Conservation (phyloP, 805 yeast species). For the Candida germanica region DNA sequence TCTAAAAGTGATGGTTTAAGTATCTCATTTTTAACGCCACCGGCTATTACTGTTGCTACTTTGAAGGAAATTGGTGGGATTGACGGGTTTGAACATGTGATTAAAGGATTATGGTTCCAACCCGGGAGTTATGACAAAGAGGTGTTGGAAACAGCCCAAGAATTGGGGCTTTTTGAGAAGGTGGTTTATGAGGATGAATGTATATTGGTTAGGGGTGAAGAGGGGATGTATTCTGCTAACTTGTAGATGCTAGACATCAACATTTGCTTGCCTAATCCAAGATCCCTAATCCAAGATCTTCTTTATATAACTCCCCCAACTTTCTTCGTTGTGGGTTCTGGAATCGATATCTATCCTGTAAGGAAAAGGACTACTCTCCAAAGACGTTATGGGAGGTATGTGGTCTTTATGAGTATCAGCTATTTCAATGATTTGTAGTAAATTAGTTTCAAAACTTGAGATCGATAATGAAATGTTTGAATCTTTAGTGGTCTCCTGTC, state of each 20-base stretch:
- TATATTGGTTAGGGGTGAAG: conserved; percentile 67
- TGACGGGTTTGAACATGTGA: conserved; percentile 31
- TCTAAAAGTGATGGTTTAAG: conserved; percentile 44
- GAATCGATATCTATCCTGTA: conserved; percentile 28
- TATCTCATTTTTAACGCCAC: conserved; percentile 75
- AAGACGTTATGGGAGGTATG: conserved; percentile 70
- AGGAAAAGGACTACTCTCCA: conserved; percentile 66
- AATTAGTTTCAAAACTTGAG: conserved; percentile 34
- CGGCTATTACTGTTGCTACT: conserved; percentile 46
- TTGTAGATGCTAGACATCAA: conserved; percentile 27
- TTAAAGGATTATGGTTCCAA: conserved; percentile 75
- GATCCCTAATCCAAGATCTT: conserved; percentile 40
- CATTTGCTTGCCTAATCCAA: too few relatives aligned
- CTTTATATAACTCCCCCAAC: conserved; percentile 44
- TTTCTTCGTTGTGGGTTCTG: conserved; percentile 23
- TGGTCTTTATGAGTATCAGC: conserved; percentile 59
- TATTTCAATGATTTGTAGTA: conserved; percentile 48
- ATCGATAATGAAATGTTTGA: conserved; percentile 24
- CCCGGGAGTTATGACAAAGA: conserved; percentile 70
- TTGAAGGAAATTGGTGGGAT: conserved; percentile 38
- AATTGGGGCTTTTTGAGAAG: conserved; percentile 28
- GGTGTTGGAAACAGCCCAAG: conserved; percentile 43
- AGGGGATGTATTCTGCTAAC: conserved; percentile 39
- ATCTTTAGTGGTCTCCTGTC: conserved; percentile 9
- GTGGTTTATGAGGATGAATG: conserved; percentile 57